Conservation (phyloP, 2,329 filamentous ascomycete genomes). For the Diaporthe australafricana region DNA sequence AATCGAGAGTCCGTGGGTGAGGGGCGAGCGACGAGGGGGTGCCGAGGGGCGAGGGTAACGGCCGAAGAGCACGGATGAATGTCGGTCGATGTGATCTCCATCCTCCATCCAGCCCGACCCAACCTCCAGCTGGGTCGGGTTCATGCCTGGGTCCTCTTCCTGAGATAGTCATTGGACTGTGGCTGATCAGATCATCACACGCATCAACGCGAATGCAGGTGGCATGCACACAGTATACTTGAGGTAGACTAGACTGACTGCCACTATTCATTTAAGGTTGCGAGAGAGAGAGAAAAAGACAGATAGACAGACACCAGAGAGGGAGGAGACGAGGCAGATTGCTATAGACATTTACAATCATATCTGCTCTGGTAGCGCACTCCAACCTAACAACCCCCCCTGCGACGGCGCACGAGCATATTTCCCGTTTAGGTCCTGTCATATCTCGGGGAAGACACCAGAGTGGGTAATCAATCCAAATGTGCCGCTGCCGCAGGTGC, state of each 20-base stretch:
- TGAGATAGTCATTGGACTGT: conserved; percentile 1
- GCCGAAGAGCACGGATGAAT: not conserved
- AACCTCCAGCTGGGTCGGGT: not conserved
- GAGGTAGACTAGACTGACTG: not conserved
- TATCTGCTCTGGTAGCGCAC: conserved; percentile 23
- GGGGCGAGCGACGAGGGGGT: not conserved
- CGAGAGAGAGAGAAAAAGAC: not conserved
- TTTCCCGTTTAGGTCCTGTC: conserved; percentile 21
- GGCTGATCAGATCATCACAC: not conserved
- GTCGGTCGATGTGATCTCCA: conserved; percentile 6
- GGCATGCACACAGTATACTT: not conserved
- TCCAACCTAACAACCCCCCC: not conserved
- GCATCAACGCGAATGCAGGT: not conserved
- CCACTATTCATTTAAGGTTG: not conserved
- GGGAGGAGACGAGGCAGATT: not conserved
- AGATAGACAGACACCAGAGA: not conserved
- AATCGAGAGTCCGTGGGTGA: conserved; percentile 18
- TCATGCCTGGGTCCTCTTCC: not conserved
- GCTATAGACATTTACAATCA: not conserved
- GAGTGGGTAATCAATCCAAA: conserved; percentile 27
- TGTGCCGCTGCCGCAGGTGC: conserved; percentile 10
- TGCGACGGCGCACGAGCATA: conserved; percentile 20
- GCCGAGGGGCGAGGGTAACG: not conserved
- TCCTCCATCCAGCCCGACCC: not conserved
- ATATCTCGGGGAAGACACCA: conserved; percentile 27